phyloP scores from a whole-genome alignment of 2,329 filamentous ascomycete genomes.

The Hypoxylon sp. region DNA sequence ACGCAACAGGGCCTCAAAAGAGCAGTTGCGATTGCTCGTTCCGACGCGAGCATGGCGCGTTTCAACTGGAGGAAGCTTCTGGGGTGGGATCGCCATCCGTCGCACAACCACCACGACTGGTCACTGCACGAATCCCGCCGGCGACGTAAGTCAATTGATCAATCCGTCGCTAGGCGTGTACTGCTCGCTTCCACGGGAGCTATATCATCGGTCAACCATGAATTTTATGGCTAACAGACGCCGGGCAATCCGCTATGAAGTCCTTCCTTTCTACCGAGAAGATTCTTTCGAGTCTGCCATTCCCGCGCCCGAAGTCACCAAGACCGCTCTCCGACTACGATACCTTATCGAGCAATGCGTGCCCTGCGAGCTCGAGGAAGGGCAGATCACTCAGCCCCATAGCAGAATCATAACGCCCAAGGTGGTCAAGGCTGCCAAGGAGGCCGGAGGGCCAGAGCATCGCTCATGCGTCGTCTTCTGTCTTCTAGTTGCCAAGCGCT shows the following conservation, averaged over 20 bases:
- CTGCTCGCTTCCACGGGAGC: not conserved
- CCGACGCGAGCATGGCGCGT: slow-evolving; percentile 35
- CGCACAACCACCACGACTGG: slow-evolving; percentile 45
- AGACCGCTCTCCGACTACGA: slow-evolving; percentile 86
- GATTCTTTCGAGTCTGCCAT: slow-evolving; percentile 71
- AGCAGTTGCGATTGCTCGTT: not conserved
- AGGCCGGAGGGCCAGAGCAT: slow-evolving; percentile 80
- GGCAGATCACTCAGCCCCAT: slow-evolving; percentile 78
- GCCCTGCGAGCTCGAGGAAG: slow-evolving; percentile 86
- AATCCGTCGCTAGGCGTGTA: not conserved
- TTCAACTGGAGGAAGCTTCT: slow-evolving; percentile 46
- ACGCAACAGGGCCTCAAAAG: too few relatives aligned
- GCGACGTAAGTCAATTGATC: slow-evolving; percentile 49
- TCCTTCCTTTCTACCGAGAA: slow-evolving; percentile 70
- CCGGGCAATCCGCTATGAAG: slow-evolving; percentile 49
- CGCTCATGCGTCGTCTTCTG: slow-evolving; percentile 84
- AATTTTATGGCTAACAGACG: slow-evolving; percentile 25
- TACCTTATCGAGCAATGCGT: slow-evolving; percentile 90
- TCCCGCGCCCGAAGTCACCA: slow-evolving; percentile 82
- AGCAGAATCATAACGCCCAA: slow-evolving; percentile 82
- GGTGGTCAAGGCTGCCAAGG: slow-evolving; percentile 81
- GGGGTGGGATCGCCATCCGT: slow-evolving; percentile 48
- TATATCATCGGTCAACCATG: slow-evolving; percentile 3
- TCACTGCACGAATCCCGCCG: slow-evolving; percentile 55
- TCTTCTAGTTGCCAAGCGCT: slow-evolving; percentile 73